Conservation (phyloP, 306 rosid genomes). For the Gleditsia sinensis region DNA sequence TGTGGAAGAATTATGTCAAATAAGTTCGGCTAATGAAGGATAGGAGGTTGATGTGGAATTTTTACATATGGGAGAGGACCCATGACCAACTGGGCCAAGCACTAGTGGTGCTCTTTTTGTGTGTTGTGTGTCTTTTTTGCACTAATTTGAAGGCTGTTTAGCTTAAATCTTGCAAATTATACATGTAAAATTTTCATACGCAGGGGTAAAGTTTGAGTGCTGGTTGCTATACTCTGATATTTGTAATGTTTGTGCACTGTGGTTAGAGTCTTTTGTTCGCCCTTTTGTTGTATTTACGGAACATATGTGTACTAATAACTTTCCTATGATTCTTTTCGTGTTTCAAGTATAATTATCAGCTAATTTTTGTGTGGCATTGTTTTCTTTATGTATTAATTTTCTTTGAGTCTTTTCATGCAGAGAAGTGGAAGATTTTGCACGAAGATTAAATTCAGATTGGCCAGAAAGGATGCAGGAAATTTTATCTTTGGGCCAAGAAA, state of each 20-base stretch:
- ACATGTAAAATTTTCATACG: background rate
- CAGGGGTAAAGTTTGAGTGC: background rate
- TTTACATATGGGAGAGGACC: background rate
- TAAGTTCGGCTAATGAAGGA: background rate
- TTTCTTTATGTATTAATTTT: background rate
- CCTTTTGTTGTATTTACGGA: no score
- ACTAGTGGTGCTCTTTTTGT: no score
- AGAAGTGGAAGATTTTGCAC: constrained; percentile 93
- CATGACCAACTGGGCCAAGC: no score
- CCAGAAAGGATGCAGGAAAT: constrained; percentile 88
- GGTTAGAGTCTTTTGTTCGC: no score
- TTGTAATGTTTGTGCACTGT: no score
- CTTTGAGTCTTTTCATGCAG: constrained; percentile 41
- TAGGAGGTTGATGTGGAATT: background rate
- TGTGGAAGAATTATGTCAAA: background rate
- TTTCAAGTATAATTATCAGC: no score
- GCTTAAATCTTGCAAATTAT: background rate
- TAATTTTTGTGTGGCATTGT: no score
- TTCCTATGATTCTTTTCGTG: no score
- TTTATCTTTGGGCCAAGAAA: constrained; percentile 74
- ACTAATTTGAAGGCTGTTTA: background rate
- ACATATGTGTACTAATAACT: no score
- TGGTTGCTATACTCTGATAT: background rate
- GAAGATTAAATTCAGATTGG: constrained; percentile 90
- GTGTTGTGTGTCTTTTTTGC: background rate